Conservation (phyloP, 2,329 filamentous ascomycete species). For the Westerdykella sp. region DNA sequence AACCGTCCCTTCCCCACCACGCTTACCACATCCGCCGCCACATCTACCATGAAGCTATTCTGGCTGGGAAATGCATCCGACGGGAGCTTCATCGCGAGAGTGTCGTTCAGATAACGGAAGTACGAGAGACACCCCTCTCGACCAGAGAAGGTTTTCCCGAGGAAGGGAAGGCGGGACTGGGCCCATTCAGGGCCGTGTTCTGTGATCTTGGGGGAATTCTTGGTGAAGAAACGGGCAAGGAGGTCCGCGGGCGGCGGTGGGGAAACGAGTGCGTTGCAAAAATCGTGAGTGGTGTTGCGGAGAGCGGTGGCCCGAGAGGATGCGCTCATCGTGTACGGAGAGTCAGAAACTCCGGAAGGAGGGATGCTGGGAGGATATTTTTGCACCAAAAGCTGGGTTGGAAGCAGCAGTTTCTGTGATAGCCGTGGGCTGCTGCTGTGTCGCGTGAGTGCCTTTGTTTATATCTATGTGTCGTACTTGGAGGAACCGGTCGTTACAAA, state of each 20-base stretch:
- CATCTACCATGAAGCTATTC: conserved; percentile 34
- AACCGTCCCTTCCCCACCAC: conserved; percentile 34
- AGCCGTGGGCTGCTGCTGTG: too few species aligned
- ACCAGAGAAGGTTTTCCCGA: conserved; percentile 34
- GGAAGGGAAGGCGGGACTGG: conserved; percentile 33
- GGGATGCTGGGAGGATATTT: too few species aligned
- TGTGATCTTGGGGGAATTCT: conserved; percentile 30
- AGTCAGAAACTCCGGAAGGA: too few species aligned
- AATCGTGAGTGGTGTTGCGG: conserved; percentile 19
- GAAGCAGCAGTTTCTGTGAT: too few species aligned
- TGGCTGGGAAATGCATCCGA: conserved; percentile 29
- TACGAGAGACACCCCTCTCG: conserved; percentile 35
- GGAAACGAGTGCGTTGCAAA: conserved; percentile 25
- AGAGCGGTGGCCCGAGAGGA: conserved; percentile 13
- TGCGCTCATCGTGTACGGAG: neutral
- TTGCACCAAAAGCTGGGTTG: too few species aligned
- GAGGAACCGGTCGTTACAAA: too few species aligned
- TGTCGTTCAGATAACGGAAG: conserved; percentile 31
- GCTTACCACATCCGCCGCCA: conserved; percentile 30
- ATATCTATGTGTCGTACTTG: too few species aligned
- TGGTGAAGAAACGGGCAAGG: conserved; percentile 22
- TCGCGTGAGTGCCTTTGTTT: too few species aligned
- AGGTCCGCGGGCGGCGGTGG: conserved; percentile 21
- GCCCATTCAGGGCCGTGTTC: conserved; percentile 41
- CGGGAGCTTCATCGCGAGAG: conserved; percentile 29